Evolutionary conservation across 192 early-diverging fungal genomes (phyloP).

Genomic region (Coemansia sp.): DNA sequence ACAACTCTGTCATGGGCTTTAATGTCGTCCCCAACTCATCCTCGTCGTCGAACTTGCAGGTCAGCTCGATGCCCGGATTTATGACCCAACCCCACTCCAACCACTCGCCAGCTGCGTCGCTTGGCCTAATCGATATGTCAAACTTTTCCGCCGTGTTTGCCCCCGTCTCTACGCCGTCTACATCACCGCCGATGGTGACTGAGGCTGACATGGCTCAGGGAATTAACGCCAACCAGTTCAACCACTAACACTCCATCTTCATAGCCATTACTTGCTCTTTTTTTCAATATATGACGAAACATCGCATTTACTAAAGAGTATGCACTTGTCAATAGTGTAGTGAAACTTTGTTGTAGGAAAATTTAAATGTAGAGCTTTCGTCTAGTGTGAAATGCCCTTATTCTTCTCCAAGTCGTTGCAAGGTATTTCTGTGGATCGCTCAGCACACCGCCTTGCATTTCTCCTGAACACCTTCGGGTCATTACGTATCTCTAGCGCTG

Average conservation of each 20-base stretch:
- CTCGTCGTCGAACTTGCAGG: conserved; percentile 33
- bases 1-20: conserved; percentile 29
- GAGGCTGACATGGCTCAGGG: conserved; percentile 1
- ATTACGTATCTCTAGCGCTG: conserved; percentile 86
- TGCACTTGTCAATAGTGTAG: not conserved
- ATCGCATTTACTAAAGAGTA: not conserved
- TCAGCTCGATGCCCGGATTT: conserved; percentile 36
- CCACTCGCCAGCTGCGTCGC: conserved; percentile 10
- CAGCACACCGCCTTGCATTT: conserved; percentile 66
- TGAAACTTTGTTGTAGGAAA: not conserved
- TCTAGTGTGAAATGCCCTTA: conserved; percentile 7
- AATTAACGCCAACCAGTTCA: conserved; percentile 1
- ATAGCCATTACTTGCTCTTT: not conserved
- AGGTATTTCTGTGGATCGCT: conserved; percentile 44
- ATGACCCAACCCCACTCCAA: conserved; percentile 14
- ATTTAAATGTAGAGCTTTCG: not conserved
- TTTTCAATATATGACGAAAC: not conserved
- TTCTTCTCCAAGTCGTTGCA: not conserved
- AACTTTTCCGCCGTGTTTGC: conserved; percentile 43
- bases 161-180: conserved; percentile 6
- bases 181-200: conserved; percentile 2
- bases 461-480: conserved; percentile 73
- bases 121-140: conserved; percentile 38
- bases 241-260: not conserved
- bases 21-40: not conserved